Evolutionary conservation across 495 filamentous ascomycete genomes (phyloP).

Genomic region (Podospora pseudocomata): DNA sequence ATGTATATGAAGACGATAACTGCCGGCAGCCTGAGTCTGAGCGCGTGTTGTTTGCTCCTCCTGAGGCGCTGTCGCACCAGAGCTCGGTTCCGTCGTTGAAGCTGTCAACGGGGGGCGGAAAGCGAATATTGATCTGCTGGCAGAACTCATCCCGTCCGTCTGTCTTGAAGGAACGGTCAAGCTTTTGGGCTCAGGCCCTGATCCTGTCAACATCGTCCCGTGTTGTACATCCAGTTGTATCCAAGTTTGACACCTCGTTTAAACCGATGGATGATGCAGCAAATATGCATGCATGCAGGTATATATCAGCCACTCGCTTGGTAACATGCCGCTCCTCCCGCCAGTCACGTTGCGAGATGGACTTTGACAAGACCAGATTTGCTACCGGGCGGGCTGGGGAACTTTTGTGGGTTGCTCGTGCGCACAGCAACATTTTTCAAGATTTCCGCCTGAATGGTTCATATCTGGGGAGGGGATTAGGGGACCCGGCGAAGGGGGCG

Average conservation of each 20-base stretch:
- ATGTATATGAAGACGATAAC: conserved; percentile 1
- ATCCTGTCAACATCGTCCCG: background rate
- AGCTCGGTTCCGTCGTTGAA: background rate
- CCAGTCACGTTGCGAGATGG: background rate
- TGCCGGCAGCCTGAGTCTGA: conserved; percentile 3
- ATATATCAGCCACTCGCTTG: conserved; percentile 4
- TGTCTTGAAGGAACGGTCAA: background rate
- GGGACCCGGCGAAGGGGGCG: background rate
- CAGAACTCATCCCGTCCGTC: background rate
- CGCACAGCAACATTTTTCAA: background rate
- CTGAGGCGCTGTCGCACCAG: background rate
- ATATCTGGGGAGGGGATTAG: background rate
- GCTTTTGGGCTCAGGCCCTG: background rate
- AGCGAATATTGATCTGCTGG: background rate
- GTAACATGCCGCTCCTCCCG: background rate
- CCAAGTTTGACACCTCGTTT: conserved; percentile 4
- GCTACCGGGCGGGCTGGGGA: background rate
- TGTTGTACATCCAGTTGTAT: background rate
- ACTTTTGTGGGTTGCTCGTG: background rate
- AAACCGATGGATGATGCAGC: background rate
- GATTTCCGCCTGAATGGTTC: background rate
- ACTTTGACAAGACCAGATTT: background rate
- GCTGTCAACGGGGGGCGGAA: background rate
- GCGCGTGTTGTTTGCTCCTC: background rate
- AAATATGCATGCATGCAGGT: background rate